phyloP scores from a whole-genome alignment of 1,284 basidiomycete species.

The Fomitopsis betulina region DNA sequence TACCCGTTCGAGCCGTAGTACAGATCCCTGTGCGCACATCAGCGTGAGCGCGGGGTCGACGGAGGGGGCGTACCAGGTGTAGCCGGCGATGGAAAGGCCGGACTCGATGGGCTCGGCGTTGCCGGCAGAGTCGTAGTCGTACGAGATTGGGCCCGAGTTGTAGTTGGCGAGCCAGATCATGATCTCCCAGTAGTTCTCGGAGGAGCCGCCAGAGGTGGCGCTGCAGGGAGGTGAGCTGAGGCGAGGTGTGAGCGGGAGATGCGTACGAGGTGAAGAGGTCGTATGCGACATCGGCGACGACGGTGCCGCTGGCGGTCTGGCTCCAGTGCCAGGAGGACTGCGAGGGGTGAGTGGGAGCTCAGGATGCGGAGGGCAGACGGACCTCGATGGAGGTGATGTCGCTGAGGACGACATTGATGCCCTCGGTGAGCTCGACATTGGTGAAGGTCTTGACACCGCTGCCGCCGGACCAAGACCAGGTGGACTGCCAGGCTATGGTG shows the following conservation, averaged over 20 bases:
- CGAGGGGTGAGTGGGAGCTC: neutral
- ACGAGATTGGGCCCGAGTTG: constrained; percentile 55
- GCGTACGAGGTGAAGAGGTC: constrained; percentile 56
- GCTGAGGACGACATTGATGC: constrained; percentile 49
- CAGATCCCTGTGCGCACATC: constrained; percentile 30
- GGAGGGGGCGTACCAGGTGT: constrained; percentile 37
- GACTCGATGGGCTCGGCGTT: constrained; percentile 42
- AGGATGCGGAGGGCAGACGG: constrained; percentile 22
- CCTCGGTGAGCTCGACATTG: constrained; percentile 48
- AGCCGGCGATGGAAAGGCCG: constrained; percentile 42
- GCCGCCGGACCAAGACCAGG: constrained; percentile 52
- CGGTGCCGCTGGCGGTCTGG: constrained; percentile 24
- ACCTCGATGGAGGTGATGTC: constrained; percentile 54
- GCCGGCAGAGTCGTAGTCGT: constrained; percentile 40
- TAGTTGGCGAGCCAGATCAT: constrained; percentile 66
- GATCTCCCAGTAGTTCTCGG: constrained; percentile 46
- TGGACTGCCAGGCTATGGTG: constrained; percentile 48
- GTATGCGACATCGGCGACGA: constrained; percentile 54
- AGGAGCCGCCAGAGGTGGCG: constrained; percentile 37
- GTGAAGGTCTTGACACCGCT: constrained; percentile 57
- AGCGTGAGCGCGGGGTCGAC: neutral
- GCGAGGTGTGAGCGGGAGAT: no score
- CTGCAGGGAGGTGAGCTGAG: neutral
- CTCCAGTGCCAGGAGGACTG: constrained; percentile 44
- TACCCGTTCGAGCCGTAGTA: constrained; percentile 54